Evolutionary conservation across 129 eudicot genomes (phyloP), one percentile per base, ranked within the genome.

Genomic region (Apium graveolens): DNA sequence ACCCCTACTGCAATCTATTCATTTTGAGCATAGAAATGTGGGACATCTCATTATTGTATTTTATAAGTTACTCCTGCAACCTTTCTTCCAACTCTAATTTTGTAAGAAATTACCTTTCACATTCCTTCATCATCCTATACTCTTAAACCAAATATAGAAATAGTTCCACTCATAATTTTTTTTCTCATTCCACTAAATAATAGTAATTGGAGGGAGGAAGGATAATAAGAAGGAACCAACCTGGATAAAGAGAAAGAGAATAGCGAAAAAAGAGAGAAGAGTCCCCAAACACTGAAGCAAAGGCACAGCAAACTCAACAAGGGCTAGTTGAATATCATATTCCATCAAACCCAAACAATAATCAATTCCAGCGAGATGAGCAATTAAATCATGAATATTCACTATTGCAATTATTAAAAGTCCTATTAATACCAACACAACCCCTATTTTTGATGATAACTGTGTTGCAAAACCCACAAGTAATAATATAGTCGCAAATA

Each of bases 251-350:
- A 94, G 85, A 74, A 94, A 81, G 66, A 94, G 87, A 76, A 89
- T 72, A 0, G 81, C 92, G 16, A 89, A 39, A 82, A 88, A 89
- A 29, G 71, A 80, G 1, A 89, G 80, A 51, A 93, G 55, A 10
- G 83, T 80, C 3, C 98, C 97, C 7, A 86, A 3, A 7, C 82
- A 75, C 43, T 85, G 88, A 78, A 94, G 78, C 53, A 83, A n/a
- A 1, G 98, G 98, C 31, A 87, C 96, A 6, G 85, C 91, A 38
- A 94, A 83, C 69, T 94, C 98, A 24, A 91, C 98, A 9, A 89
- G 84, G 43, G 80, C 86, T 63, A 94, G 84, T 90, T 94, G 97
- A 12, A 60, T 0, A 68, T 94, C 98, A 45, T 73, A 82, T 80
- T 73, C 86, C 80, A 94, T 77, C 49, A 91, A 57, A 39, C 84